A percentile compares a stretch with the other conserved stretches of the same genome.
These are phyloP conservation scores for Paecilomyces sp. DNA, from an alignment of 2,329 filamentous ascomycete genomes.

Conservation along the genomic window DNA sequence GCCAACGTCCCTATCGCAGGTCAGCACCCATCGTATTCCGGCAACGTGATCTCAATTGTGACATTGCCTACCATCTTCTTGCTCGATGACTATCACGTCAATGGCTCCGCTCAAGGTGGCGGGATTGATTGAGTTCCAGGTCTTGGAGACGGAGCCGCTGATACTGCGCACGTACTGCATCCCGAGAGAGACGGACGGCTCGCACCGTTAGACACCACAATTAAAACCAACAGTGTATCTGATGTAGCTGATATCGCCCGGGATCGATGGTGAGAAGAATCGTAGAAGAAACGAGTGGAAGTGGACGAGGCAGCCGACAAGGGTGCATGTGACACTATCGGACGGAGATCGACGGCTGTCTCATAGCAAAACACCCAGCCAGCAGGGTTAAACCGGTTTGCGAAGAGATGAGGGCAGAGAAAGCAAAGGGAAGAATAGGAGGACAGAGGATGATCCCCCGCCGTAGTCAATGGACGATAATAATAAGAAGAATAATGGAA, in stretches of 20 bases:
- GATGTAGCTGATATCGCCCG: background rate
- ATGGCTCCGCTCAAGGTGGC: slow-evolving; percentile 95
- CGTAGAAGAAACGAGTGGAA: background rate
- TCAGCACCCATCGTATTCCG: slow-evolving; percentile 7
- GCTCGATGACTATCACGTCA: slow-evolving; percentile 96
- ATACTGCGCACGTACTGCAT: slow-evolving; percentile 99
- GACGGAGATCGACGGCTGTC: background rate
- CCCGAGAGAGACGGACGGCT: slow-evolving; percentile 18
- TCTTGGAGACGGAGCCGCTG: slow-evolving; percentile 91
- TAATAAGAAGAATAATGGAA: too few species aligned
- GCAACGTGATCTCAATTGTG: background rate
- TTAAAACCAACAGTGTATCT: background rate
- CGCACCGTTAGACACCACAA: slow-evolving; percentile 1
- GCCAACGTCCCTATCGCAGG: slow-evolving; percentile 55
- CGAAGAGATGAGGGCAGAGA: background rate
- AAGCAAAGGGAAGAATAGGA: background rate
- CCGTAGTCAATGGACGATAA: too few species aligned
- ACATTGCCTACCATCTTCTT: slow-evolving; percentile 72
- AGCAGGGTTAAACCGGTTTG: background rate
- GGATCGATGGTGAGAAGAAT: background rate
- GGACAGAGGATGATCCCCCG: background rate
- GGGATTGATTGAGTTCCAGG: slow-evolving; percentile 99
- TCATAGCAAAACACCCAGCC: background rate
- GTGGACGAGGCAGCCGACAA: background rate
- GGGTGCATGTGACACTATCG: background rate